Base-by-base conservation (phyloP, 148 eudicot genomes). In the Bassia scoparia region DNA sequence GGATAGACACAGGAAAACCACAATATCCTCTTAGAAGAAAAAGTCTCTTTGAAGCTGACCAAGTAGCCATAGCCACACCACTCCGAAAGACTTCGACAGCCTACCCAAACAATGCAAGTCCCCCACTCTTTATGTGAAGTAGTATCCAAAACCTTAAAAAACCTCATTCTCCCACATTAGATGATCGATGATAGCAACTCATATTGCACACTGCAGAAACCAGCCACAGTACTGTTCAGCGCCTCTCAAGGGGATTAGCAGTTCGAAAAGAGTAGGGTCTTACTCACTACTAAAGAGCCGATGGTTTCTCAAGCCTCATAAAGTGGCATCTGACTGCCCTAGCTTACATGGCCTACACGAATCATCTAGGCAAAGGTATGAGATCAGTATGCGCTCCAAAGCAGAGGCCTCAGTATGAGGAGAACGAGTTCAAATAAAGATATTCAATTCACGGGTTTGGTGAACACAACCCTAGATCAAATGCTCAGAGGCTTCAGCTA, bases 291-390 rank as follows among this genome's bases (percentile, higher is more conserved):
- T 0, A 86, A n/a, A 79, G 79, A 94, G 97, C 2, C 2, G 96
- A 93, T 24, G 77, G 90, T 21, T 79, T 92, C n/a, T 77, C 74
- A 67, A 93, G 96, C 87, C 89, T 78, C 75, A 66, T 84, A 1
- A n/a, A 91, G 96, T 26, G 90, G 86, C 6, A 72, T 88, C 91
- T 0, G 96, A 94, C 81, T 77, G 87, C 79, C 98, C 98, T 5
- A 94, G 83, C 70, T n/a, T 94, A 94, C 79, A 91, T 94, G 98
- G 62, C 91, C 7, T 88, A 70, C 72, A 94, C 98, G 85, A 91
- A 68, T 91, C 98, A 18, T 82, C 98, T 0, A 87, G 74, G 98
- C 98, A 21, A 94, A 94, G 79, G n/a, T n/a, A 67, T 79, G 65
- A 85, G 98, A 74, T 94, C 98, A 7, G 64, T 86, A 1, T 91